Base-by-base conservation (phyloP, 2,329 filamentous ascomycete genomes). In the Colletotrichum scovillei region DNA sequence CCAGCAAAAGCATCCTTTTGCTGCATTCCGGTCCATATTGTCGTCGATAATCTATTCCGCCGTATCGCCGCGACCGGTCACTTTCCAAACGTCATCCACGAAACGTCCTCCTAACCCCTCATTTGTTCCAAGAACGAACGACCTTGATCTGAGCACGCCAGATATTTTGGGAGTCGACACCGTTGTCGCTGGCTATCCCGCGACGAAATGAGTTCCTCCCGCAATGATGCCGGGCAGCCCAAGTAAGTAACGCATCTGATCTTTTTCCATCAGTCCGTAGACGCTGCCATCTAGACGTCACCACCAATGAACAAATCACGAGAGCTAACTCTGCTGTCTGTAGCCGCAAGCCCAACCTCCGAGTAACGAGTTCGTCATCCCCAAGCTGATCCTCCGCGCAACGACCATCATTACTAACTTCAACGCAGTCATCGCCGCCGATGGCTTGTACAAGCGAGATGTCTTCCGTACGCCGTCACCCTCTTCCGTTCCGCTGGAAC, bases 401-500 rank as follows among this genome's bases (percentile, higher is more conserved):
- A n/a, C 63, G 49, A 53, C 56, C 49, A 70, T 74, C 24, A 63
- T 74, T 81, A 78, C 84, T 87, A 79, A 89, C 81, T 72, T 75
- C 62, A 76, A 74, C 78, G 78, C 83, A 98, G 97, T 99, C 86
- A 98, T 99, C 87, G 97, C 97, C 78, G 97, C 97, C 78, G 97
- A 99, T 89, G 97, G 97, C 74, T 89, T 99, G 77, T 98, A 98
- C 89, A 99, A 98, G 88, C 92, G 97, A 85, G 97, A 99, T 94
- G 95, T 99, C 75, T 98, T 99, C 86, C 91, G 97, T 98, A 93
- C 79, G 95, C 91, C 49, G 24, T 49, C 11, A 22, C 42, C 56
- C 35, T 12, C 62, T 35, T 28, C 26, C 30, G n/a, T n/a, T 16
- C 5, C 38, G 59, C n/a, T 35, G n/a, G 30, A 52, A 38, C 14